phyloP scores from a whole-genome alignment of 495 filamentous ascomycete species.

The Chaetomium cochliodes region DNA sequence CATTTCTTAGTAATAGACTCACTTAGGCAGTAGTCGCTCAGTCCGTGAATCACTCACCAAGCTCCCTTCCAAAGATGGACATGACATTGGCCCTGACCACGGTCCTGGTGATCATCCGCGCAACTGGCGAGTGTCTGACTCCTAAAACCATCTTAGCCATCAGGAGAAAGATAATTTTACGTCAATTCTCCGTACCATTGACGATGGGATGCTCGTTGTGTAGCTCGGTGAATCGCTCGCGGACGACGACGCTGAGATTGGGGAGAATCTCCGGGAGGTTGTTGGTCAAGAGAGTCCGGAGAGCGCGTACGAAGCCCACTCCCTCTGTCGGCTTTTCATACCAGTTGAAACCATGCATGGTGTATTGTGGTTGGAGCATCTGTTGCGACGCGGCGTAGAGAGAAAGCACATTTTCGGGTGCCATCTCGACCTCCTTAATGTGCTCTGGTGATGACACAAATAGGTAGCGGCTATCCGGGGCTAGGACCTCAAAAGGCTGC shows the following conservation, averaged over 20 bases:
- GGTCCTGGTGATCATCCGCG: background rate
- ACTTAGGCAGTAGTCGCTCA: background rate
- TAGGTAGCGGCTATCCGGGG: background rate
- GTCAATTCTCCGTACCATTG: background rate
- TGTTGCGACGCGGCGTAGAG: background rate
- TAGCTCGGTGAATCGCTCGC: background rate
- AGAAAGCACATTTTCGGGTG: background rate
- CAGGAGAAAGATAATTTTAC: background rate
- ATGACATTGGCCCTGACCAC: background rate
- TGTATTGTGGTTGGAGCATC: background rate
- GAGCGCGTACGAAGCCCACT: background rate
- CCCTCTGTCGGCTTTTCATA: background rate
- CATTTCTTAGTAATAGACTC: background rate
- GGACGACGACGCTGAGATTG: background rate
- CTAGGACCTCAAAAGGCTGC: background rate
- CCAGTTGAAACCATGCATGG: constrained; percentile 1
- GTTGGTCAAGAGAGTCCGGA: constrained; percentile 1
- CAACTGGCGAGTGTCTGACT: background rate
- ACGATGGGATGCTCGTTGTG: background rate
- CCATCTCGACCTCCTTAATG: background rate
- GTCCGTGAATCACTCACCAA: background rate
- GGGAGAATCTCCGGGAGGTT: background rate
- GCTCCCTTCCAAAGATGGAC: background rate
- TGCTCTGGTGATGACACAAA: background rate
- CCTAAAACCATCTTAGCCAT: background rate